Evolutionary conservation across 495 filamentous ascomycete genomes (phyloP).

Genomic region (Penicillium maclennaniae): DNA sequence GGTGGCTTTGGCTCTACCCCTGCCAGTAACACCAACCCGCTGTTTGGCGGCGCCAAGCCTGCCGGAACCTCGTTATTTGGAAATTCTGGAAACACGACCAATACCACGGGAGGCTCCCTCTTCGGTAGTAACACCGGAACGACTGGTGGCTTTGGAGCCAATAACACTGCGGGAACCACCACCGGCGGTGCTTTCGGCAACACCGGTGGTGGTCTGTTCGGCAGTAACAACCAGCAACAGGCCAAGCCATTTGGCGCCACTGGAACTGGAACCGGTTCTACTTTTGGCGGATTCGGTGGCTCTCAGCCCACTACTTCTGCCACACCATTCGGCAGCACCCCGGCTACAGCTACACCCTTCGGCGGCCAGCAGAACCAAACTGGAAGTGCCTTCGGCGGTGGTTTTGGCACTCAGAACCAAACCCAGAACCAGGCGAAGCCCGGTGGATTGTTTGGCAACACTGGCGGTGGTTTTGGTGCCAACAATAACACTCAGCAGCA

Average conservation of each 20-base stretch:
- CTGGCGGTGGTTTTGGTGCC: slow-evolving; percentile 34
- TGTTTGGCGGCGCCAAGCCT: slow-evolving; percentile 41
- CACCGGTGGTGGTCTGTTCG: slow-evolving; percentile 27
- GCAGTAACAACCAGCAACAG: slow-evolving; percentile 34
- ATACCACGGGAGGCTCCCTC: slow-evolving; percentile 30
- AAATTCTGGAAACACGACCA: slow-evolving; percentile 23
- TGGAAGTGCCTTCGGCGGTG: slow-evolving; percentile 30
- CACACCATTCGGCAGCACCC: slow-evolving; percentile 29
- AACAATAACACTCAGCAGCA: slow-evolving; percentile 40
- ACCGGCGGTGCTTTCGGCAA: slow-evolving; percentile 24
- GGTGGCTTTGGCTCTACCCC: slow-evolving; percentile 54
- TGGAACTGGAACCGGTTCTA: slow-evolving; percentile 19
- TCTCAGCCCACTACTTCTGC: slow-evolving; percentile 39
- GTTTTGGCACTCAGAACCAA: slow-evolving; percentile 32
- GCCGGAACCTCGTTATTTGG: slow-evolving; percentile 37
- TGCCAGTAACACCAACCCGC: slow-evolving; percentile 26
- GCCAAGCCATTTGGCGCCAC: slow-evolving; percentile 34
- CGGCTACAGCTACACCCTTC: background rate
- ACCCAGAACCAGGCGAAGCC: slow-evolving; percentile 42
- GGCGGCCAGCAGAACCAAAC: slow-evolving; percentile 27
- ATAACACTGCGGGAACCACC: slow-evolving; percentile 1
- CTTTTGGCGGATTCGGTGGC: slow-evolving; percentile 33
- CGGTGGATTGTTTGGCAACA: slow-evolving; percentile 37
- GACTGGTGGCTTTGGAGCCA: slow-evolving; percentile 19
- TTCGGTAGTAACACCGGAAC: slow-evolving; percentile 31